These are phyloP conservation scores for Scleroderma citrinum DNA, from an alignment of 768 basidiomycete genomes.

Conservation along the genomic window DNA sequence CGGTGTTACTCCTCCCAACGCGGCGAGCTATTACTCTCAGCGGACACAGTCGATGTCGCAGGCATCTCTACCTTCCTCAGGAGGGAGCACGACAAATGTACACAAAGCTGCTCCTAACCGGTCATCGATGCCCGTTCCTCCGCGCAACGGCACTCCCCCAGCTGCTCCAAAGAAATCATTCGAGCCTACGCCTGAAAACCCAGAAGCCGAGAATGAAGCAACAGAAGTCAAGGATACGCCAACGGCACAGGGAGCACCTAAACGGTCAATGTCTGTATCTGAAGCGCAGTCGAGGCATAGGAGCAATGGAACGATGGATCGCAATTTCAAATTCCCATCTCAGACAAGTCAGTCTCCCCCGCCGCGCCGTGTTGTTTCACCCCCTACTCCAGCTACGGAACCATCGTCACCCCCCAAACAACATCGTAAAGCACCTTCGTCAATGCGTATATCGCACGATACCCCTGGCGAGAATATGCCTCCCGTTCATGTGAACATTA, in stretches of 20 bases:
- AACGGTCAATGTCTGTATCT: slow-evolving; percentile 13
- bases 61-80: slow-evolving; percentile 43
- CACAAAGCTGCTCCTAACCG: slow-evolving; percentile 42
- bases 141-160: slow-evolving; percentile 43
- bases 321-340: slow-evolving; percentile 64
- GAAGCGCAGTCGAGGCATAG: slow-evolving; percentile 29
- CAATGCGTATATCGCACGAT: slow-evolving; percentile 1
- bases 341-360: slow-evolving; percentile 27
- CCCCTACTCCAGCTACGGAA: slow-evolving; percentile 17
- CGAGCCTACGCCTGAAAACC: slow-evolving; percentile 48
- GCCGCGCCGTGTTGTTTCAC: slow-evolving; percentile 10
- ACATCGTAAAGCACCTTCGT: slow-evolving; percentile 18
- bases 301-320: slow-evolving; percentile 73
- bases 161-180: slow-evolving; percentile 30
- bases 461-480: slow-evolving; percentile 4
- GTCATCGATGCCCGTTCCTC: slow-evolving; percentile 61
- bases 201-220: slow-evolving; percentile 29
- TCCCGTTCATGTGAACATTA: slow-evolving; percentile 24
- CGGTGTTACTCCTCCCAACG: slow-evolving; percentile 52
- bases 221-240: slow-evolving; percentile 11
- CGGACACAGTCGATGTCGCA: slow-evolving; percentile 79
- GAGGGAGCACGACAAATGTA: slow-evolving; percentile 22
- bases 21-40: slow-evolving; percentile 33
- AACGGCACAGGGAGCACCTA: slow-evolving; percentile 9
- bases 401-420: slow-evolving; percentile 15